These are phyloP conservation scores for Fusarium stilboides DNA, from an alignment of 2,329 filamentous ascomycete genomes.

Conservation along the genomic window DNA sequence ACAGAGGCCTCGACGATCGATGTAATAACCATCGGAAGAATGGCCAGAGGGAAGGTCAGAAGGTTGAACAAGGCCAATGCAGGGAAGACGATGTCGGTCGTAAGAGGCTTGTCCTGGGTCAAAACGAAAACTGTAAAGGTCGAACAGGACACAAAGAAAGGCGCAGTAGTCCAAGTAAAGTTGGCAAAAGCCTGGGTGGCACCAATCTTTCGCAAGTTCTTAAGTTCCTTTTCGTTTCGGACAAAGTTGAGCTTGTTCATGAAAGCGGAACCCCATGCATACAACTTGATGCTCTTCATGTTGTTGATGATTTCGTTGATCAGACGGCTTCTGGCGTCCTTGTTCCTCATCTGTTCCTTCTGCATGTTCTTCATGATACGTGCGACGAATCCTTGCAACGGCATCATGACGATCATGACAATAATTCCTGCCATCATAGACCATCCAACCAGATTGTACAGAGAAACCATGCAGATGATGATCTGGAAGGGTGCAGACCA, in stretches of 20 bases:
- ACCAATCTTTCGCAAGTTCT: conserved; percentile 95
- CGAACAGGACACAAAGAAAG: conserved; percentile 96
- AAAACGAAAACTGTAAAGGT: conserved; percentile 96
- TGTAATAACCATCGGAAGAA: conserved; percentile 98
- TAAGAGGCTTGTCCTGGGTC: conserved; percentile 84
- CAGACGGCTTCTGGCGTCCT: conserved; percentile 90
- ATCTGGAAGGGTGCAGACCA: conserved; percentile 99
- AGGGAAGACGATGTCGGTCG: conserved; percentile 96
- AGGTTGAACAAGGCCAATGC: conserved; percentile 94
- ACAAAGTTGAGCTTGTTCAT: conserved; percentile 98
- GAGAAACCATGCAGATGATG: conserved; percentile 91
- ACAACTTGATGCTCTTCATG: conserved; percentile 99
- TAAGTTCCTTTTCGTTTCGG: conserved; percentile 94
- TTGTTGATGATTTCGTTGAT: conserved; percentile 99
- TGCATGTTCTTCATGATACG: conserved; percentile 94
- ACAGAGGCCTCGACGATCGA: conserved; percentile 97
- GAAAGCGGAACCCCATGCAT: conserved; percentile 96
- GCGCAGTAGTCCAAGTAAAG: conserved; percentile 98
- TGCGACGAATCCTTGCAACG: conserved; percentile 92
- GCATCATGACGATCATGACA: conserved; percentile 98
- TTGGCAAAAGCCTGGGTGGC: conserved; percentile 95
- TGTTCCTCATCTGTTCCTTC: conserved; percentile 99
- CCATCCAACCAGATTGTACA: conserved; percentile 94
- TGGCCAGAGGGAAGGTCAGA: conserved; percentile 92
- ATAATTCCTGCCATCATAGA: conserved; percentile 97